Evolutionary conservation across 352 stramenopile genomes (phyloP).

Genomic region (Aphanomyces euteiches): DNA sequence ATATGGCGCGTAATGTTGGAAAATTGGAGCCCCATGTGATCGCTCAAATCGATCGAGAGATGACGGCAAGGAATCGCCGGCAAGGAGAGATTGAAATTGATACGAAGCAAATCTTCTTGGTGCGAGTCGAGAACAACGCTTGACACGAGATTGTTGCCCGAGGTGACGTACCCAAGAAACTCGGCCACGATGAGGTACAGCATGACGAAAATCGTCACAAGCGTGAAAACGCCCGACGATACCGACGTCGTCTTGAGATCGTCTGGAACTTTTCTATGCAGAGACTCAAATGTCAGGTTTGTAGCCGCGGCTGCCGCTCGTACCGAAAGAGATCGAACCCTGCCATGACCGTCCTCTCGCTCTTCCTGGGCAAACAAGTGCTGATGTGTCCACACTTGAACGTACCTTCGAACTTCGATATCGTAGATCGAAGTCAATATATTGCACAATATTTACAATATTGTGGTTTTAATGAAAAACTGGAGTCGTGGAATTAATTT

Average conservation of each 20-base stretch:
- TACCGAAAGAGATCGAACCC: constrained; percentile 63
- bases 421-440: too few relatives aligned
- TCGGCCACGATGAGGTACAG: constrained; percentile 48
- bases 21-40: constrained; percentile 74
- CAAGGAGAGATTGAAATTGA: constrained; percentile 84
- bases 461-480: too few relatives aligned
- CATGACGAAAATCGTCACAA: constrained; percentile 62
- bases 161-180: constrained; percentile 49
- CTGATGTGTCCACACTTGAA: neutral
- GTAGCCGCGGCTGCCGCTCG: neutral
- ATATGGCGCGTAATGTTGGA: constrained; percentile 79
- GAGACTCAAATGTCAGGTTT: neutral
- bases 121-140: constrained; percentile 68
- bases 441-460: too few relatives aligned
- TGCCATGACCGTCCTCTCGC: neutral
- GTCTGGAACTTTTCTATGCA: constrained; percentile 63
- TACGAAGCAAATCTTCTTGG: constrained; percentile 73
- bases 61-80: constrained; percentile 63
- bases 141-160: constrained; percentile 44
- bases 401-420: neutral
- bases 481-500: too few relatives aligned
- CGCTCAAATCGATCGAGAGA: constrained; percentile 71
- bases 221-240: constrained; percentile 61
- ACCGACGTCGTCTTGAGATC: constrained; percentile 61
- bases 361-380: neutral